phyloP scores from a whole-genome alignment of 495 filamentous ascomycete species.

The Xylaria curta region DNA sequence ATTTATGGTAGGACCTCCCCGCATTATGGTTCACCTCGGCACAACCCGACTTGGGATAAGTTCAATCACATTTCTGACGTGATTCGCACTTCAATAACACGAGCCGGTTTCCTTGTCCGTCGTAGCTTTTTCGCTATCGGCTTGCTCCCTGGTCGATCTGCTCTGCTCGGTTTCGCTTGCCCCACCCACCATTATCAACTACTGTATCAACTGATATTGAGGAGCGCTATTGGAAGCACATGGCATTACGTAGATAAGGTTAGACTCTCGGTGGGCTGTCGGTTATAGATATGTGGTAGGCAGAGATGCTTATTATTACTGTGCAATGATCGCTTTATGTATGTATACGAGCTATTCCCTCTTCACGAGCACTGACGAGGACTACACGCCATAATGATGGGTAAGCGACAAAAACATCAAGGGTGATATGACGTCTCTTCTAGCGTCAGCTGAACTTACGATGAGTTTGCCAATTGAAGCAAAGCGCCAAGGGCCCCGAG shows the following conservation, averaged over 20 bases:
- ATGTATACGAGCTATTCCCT: background rate
- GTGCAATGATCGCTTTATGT: background rate
- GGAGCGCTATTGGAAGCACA: background rate
- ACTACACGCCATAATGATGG: background rate
- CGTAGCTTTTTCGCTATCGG: background rate
- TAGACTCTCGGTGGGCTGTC: background rate
- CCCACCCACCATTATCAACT: background rate
- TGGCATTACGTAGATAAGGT: background rate
- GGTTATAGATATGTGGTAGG: background rate
- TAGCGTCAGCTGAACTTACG: background rate
- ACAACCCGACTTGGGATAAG: background rate
- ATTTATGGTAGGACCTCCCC: conserved; percentile 4
- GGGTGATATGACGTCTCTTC: background rate
- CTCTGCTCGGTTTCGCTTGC: background rate
- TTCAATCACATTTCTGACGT: background rate
- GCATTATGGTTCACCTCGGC: conserved; percentile 7
- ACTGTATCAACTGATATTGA: no score
- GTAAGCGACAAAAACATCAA: background rate
- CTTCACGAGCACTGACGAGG: background rate
- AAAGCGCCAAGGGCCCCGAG: background rate
- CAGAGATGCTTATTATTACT: background rate
- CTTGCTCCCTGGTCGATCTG: background rate
- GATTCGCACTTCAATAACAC: background rate
- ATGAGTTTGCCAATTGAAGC: background rate
- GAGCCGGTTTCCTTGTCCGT: conserved; percentile 17